These are phyloP conservation scores for Erysimum cheiri DNA, from an alignment of 441 rosid genomes.

Conservation along the genomic window DNA sequence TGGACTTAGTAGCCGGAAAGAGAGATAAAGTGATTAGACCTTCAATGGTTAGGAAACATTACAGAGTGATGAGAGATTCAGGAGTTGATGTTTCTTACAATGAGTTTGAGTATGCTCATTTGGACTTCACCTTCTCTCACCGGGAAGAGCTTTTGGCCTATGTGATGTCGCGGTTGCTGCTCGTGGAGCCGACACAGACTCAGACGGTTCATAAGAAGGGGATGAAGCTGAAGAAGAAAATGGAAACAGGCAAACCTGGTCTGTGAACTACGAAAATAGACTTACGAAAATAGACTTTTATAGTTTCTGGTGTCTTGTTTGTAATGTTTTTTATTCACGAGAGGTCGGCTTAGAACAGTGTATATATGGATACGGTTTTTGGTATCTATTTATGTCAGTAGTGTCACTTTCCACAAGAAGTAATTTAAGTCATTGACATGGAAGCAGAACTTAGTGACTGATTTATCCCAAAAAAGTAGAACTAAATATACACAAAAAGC, in stretches of 20 bases:
- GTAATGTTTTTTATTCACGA: neutral
- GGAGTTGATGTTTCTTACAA: constrained; percentile 70
- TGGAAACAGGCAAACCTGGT: constrained; percentile 26
- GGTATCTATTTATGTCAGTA: constrained; percentile 8
- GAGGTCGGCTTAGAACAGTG: constrained; percentile 31
- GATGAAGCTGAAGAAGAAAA: constrained; percentile 54
- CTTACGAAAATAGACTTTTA: constrained; percentile 9
- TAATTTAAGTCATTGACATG: neutral
- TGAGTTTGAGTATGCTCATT: constrained; percentile 87
- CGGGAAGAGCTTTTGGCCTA: constrained; percentile 85
- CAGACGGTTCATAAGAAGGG: constrained; percentile 40
- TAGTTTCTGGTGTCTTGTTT: constrained; percentile 9
- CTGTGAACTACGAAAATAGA: constrained; percentile 5
- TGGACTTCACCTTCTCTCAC: constrained; percentile 93
- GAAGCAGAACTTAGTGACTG: constrained; percentile 6
- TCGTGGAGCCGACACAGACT: constrained; percentile 52
- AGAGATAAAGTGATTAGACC: constrained; percentile 82
- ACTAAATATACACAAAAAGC: constrained; percentile 6
- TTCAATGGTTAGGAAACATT: constrained; percentile 81
- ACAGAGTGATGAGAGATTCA: constrained; percentile 71
- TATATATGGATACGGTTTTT: constrained; percentile 3
- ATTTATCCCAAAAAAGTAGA: neutral
- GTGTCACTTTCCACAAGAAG: constrained; percentile 14
- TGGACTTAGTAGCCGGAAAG: constrained; percentile 87
- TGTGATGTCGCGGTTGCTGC: constrained; percentile 78